Percentiles rank a stretch among this genome's conserved stretches.
Conservation (phyloP, 1,139 yeast species). For the Zygosaccharomyces pseudobailii region DNA sequence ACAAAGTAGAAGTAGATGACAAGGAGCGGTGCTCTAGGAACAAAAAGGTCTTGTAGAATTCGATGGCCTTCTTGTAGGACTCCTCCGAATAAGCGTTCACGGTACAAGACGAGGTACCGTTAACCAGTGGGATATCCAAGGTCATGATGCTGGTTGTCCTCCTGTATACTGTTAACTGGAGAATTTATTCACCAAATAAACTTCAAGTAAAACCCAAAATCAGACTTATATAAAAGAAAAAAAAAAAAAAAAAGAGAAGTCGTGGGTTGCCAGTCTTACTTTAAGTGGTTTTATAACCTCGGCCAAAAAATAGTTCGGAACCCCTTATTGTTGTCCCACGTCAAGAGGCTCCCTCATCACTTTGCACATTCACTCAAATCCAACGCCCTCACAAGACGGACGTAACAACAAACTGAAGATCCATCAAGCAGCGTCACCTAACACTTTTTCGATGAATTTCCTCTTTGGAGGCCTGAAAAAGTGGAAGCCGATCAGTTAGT, state of each 20-base stretch:
- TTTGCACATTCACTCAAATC: background rate
- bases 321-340: background rate
- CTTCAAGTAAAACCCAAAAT: background rate
- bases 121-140: conserved; percentile 30
- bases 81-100: conserved; percentile 29
- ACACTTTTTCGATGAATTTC: background rate
- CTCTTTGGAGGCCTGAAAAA: background rate
- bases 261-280: background rate
- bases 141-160: conserved; percentile 17
- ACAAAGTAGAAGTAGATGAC: conserved; percentile 12
- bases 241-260: background rate
- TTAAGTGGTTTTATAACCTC: conserved; percentile 2
- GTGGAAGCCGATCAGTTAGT: conserved; percentile 3
- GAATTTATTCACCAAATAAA: background rate
- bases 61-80: conserved; percentile 24
- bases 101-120: conserved; percentile 33
- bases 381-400: conserved; percentile 6
- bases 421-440: conserved; percentile 1
- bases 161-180: background rate
- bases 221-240: background rate
- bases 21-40: conserved; percentile 17
- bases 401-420: background rate
- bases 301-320: background rate
- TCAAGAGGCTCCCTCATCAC: background rate
- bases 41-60: conserved; percentile 29